Percentiles rank a stretch among this genome's conserved stretches.
Conservation (phyloP, 257 asterid species). For the Nicotiana tomentosiformis region DNA sequence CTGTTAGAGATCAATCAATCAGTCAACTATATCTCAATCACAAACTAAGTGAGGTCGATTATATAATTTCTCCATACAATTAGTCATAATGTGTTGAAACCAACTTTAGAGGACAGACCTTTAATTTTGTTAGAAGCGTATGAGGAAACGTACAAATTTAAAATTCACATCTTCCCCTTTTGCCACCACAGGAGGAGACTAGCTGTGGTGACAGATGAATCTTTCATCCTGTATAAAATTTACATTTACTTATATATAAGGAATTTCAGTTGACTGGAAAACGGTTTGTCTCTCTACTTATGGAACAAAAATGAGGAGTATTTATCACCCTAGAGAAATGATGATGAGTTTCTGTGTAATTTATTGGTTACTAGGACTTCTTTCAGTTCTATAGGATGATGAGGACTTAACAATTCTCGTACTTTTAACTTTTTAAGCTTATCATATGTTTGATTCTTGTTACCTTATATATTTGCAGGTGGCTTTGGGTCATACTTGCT, state of each 20-base stretch:
- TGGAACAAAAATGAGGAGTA: neutral
- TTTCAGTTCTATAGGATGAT: neutral
- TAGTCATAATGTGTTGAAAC: neutral
- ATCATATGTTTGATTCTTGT: neutral
- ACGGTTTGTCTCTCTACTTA: neutral
- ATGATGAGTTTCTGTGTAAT: neutral
- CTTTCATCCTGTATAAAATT: neutral
- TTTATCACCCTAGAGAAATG: neutral
- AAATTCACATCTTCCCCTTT: neutral
- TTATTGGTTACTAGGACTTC: neutral
- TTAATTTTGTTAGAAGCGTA: neutral
- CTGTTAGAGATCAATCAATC: too few species aligned
- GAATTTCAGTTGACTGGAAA: neutral
- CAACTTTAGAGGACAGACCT: neutral
- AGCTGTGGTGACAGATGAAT: neutral
- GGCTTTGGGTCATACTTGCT: slow-evolving; percentile 92
- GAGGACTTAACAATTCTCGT: neutral
- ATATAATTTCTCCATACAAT: neutral
- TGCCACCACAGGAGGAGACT: neutral
- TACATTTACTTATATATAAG: neutral
- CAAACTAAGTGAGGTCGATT: too few species aligned
- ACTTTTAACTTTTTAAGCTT: neutral
- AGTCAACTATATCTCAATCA: too few species aligned
- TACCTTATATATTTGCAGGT: slow-evolving; percentile 39
- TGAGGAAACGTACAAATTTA: neutral